Evolutionary conservation across 1,284 basidiomycete species (phyloP), one percentile per base, ranked within the genome.

Genomic region (Trichosporon sp.): DNA sequence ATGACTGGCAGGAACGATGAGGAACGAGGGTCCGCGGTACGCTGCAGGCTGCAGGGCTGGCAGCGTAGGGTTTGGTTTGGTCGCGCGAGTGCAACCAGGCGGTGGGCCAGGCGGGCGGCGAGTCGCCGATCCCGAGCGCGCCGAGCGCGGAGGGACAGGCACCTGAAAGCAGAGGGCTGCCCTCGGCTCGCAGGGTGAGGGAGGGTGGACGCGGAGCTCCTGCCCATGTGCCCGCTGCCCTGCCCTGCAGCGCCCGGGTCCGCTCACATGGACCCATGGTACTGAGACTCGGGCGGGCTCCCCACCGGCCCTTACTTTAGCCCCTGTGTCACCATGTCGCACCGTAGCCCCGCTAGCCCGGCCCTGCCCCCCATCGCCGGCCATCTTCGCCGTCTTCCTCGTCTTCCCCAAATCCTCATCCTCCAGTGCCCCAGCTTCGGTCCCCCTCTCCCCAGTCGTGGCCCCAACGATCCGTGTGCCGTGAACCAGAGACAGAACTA

Each of bases 51-150:
- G 38, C 16, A 46, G 43, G 43, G 46, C 35, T 19, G 16, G 14
- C 46, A 48, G 46, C 35, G 8, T 37, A 37, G 35, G 35, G 35
- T 7, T 10, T 51, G 2, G 6, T 19, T 2, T 54, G 51, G 51
- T 54, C 51, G 51, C 51, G 51, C 51, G 51, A 54, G 51, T 16
- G 51, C 56, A 72, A 37, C 26, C 26, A 26, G 26, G 26, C 26
- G 26, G 26, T 26, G 26, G 26, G 26, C 26, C 26, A 26, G 26
- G 26, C 26, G 26, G 26, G 26, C 26, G 26, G 26, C 26, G 65
- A 26, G 61, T 65, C 46, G 54, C 63, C 64, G 40, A 66, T 46
- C 65, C n/a, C n/a, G 19, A 59, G 32, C 68, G 35, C 35, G 40
- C n/a, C 56, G 40, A 46, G 37, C 43, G 35, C 31, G 40, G 21